phyloP scores from a whole-genome alignment of 1,139 yeast species.

The Diutina mesorugosa region DNA sequence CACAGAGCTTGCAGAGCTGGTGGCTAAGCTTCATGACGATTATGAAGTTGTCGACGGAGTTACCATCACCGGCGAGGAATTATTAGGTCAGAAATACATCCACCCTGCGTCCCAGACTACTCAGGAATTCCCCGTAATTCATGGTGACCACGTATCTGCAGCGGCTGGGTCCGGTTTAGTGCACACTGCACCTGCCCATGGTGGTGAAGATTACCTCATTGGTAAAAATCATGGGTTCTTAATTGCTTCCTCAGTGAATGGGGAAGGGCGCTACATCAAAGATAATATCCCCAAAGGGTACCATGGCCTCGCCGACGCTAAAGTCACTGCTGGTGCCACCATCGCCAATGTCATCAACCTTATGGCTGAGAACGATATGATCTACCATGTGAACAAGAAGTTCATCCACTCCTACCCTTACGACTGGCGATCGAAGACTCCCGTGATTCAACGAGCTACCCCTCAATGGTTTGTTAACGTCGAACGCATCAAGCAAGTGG shows the following conservation, averaged over 20 bases:
- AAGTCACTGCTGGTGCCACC: conserved; percentile 7
- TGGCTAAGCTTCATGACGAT: conserved; percentile 10
- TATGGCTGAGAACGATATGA: conserved; percentile 30
- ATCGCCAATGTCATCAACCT: conserved; percentile 11
- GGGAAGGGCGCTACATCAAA: conserved; percentile 49
- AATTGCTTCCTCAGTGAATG: conserved; percentile 70
- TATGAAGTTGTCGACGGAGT: conserved; percentile 5
- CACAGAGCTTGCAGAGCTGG: conserved; percentile 20
- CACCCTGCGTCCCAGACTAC: conserved; percentile 40
- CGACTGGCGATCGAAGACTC: conserved; percentile 94
- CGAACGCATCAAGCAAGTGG: conserved; percentile 51
- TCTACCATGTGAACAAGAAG: conserved; percentile 32
- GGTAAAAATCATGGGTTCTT: conserved; percentile 46
- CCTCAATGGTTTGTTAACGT: conserved; percentile 96
- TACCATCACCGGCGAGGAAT: conserved; percentile 27
- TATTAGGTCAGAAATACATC: conserved; percentile 32
- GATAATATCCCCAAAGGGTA: conserved; percentile 29
- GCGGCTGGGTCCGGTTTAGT: conserved; percentile 90
- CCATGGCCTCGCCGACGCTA: conserved; percentile 6
- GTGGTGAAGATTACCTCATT: conserved; percentile 78
- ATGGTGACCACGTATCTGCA: conserved; percentile 73
- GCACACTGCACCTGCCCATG: conserved; percentile 97
- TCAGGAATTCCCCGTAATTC: conserved; percentile 43
- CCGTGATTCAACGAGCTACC: conserved; percentile 89
- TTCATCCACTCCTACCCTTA: conserved; percentile 84